Evolutionary conservation across 1,284 basidiomycete species (phyloP), one percentile per base, ranked within the genome.

Genomic region (Cutaneotrichosporon daszewskae): DNA sequence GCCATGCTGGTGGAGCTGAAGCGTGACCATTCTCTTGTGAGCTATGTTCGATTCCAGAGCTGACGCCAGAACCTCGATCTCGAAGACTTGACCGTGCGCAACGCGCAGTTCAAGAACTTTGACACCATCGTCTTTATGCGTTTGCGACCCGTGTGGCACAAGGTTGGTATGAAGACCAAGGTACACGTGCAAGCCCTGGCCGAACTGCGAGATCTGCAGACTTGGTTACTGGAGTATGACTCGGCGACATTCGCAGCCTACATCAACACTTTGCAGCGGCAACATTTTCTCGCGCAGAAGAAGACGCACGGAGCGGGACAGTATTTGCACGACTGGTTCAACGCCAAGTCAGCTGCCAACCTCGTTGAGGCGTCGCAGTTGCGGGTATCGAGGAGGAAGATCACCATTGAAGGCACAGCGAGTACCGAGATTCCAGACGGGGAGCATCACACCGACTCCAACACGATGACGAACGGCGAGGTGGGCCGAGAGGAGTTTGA

Each of bases 141-240:
- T 58, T 79, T 98, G 5, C 87, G 95, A 64, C 80, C 91, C 0
- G 84, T 96, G 4, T 98, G 95, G 95, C 91, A 98, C 68, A 87
- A 89, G 68, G 88, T 96, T 20, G 88, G 90, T 1, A 82, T 86
- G 3, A 84, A 82, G 56, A 98, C 91, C 1, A 91, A 90, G 60
- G 86, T 91, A 51, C 80, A 97, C 11, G 90, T 97, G 6, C 79
- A 78, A 37, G 94, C 98, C 60, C 77, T 99, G 5, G 82, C 84
- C 0, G 86, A 85, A 1, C 76, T 99, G 3, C 79, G 95, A 1
- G 82, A 84, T 33, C 77, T 98, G 2, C 79, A 97, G 35, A 78
- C 77, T 85, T 95, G 88, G 67, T 79, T 98, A 1, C 73, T 98
- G 27, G 83, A 87, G 2, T 95, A 96, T 60, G 92, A 97, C 59